phyloP scores from a whole-genome alignment of 164 flowering plant genomes.

The Buxus sempervirens region DNA sequence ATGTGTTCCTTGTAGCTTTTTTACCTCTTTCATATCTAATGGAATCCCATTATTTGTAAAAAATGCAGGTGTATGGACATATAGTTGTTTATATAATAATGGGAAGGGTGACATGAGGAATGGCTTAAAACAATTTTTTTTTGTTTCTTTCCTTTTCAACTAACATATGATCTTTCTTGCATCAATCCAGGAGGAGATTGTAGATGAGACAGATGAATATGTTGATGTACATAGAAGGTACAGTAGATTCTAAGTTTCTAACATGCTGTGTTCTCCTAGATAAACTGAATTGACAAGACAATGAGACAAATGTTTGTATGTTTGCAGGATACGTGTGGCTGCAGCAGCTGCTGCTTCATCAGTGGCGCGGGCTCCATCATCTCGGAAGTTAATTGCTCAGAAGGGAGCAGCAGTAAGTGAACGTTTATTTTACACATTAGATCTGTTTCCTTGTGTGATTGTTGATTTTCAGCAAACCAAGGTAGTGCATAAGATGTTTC shows the following conservation, averaged over 20 bases:
- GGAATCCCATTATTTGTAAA: too few relatives aligned
- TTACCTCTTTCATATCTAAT: too few relatives aligned
- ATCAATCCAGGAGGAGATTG: conserved; percentile 76
- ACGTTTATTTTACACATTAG: neutral
- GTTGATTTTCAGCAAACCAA: neutral
- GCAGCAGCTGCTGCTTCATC: conserved; percentile 88
- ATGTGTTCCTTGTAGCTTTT: too few relatives aligned
- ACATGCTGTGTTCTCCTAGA: neutral
- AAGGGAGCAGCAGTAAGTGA: conserved; percentile 52
- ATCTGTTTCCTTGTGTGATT: neutral
- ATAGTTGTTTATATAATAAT: neutral
- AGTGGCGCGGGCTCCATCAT: conserved; percentile 68
- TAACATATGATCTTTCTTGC: conserved; percentile 3
- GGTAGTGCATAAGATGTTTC: too few relatives aligned
- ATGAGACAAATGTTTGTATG: neutral
- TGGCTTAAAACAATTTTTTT: neutral
- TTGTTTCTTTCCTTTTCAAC: neutral
- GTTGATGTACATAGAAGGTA: conserved; percentile 89
- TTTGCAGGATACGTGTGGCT: conserved; percentile 74
- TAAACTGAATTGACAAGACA: conserved; percentile 1
- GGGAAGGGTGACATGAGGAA: neutral
- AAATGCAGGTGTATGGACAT: neutral
- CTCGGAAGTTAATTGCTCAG: conserved; percentile 44
- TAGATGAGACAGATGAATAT: conserved; percentile 89
- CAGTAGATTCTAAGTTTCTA: neutral